These are phyloP conservation scores for Polygonum maritimum DNA, from an alignment of 148 eudicot species.

Conservation along the genomic window DNA sequence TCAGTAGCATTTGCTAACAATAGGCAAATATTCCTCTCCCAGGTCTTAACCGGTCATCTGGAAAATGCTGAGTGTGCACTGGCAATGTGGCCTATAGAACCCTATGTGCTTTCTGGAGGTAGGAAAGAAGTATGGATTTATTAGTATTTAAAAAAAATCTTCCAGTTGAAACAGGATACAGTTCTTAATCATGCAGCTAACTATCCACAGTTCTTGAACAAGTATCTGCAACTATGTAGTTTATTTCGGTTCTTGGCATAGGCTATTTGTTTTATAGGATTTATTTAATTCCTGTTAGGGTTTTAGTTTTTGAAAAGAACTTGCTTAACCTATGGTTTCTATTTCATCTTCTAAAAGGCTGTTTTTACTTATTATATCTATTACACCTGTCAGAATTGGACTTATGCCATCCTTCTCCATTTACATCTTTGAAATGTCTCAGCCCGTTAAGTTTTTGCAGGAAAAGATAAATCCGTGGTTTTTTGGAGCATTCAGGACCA, in stretches of 20 bases:
- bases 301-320: no score
- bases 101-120: constrained; percentile 98
- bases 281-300: background rate
- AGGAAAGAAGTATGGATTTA: background rate
- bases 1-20: background rate
- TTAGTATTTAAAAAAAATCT: background rate
- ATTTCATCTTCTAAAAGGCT: background rate
- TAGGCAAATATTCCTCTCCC: constrained; percentile 10
- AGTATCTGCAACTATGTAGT: background rate
- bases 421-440: constrained; percentile 6
- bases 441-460: constrained; percentile 24
- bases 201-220: background rate
- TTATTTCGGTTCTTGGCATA: no score
- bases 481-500: constrained; percentile 98
- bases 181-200: background rate
- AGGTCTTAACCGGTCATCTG: constrained; percentile 86
- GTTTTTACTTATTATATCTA: background rate
- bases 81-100: constrained; percentile 81
- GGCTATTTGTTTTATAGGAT: no score
- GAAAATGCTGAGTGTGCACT: constrained; percentile 98
- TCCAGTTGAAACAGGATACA: background rate
- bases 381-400: background rate
- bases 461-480: constrained; percentile 79
- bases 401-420: background rate
- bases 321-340: background rate